Base-by-base conservation (phyloP, 2,329 filamentous ascomycete species). In the Colletotrichum salicis region DNA sequence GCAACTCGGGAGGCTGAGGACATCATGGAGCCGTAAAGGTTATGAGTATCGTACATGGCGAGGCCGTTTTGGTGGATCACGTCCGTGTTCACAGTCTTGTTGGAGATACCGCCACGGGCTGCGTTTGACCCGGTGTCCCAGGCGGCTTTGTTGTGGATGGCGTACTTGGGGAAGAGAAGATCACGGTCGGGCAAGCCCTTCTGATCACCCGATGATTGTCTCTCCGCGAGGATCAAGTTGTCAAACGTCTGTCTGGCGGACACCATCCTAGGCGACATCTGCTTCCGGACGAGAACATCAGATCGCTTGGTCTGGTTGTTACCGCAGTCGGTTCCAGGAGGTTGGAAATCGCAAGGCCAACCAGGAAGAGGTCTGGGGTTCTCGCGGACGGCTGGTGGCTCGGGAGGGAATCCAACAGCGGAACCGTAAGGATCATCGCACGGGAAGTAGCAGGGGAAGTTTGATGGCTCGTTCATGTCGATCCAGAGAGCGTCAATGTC, bases 401-500 rank as follows among this genome's bases (percentile, higher is more conserved):
- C 80, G 0, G 93, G 93, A 24, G 93, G 90, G 69, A 84, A 87
- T 2, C 83, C 84, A 12, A 77, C 75, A 3, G 80, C 80, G 1
- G 78, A 76, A 0, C 74, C 77, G 3, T 80, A 82, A 0, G 87
- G 84, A 74, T 90, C 78, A 27, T 83, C 79, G 76, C 73, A 74
- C 10, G 72, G 72, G 24, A 74, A 74, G 48, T 73, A 58, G 57
- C 73, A 74, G 11, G 70, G 70, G 70, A 82, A 82, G 73, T 79
- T 82, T 71, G 78, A 79, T 2, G 80, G 80, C 74, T 82, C 81
- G 85, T 89, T 86, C 89, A 91, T 91, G 78, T 94, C 92, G 74
- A 94, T 93, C 91, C 93, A 95, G 1, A 96, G 84, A 1, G 88
- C 93, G 73, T 96, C 93, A 60, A 96, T 92, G 74, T 95, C 89